phyloP scores from a whole-genome alignment of 2,329 filamentous ascomycete genomes.

The Eutypa lata region DNA sequence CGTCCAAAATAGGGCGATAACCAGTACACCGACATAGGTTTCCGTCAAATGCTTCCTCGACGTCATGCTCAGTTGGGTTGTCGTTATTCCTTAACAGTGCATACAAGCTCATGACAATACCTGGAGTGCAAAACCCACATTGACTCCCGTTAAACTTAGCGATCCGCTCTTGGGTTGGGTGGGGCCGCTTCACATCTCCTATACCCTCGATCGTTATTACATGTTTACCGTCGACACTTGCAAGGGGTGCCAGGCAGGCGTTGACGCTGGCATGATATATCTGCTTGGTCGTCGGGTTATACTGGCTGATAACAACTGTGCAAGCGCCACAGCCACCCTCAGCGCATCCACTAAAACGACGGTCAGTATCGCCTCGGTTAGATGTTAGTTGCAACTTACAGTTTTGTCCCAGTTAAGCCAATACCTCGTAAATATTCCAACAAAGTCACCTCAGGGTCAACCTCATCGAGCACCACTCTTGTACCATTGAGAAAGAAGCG shows the following conservation, averaged over 20 bases:
- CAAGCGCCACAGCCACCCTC: constrained; percentile 97
- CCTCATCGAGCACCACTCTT: constrained; percentile 76
- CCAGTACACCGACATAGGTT: constrained; percentile 95
- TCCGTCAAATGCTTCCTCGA: constrained; percentile 96
- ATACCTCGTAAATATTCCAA: constrained; percentile 91
- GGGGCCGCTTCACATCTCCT: constrained; percentile 79
- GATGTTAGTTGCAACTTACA: constrained; percentile 43
- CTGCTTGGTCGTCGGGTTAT: constrained; percentile 85
- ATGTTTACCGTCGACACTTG: constrained; percentile 94
- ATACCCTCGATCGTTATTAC: constrained; percentile 98
- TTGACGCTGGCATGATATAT: constrained; percentile 98
- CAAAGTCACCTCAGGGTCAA: constrained; percentile 88
- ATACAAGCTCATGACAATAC: constrained; percentile 97
- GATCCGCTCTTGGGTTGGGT: constrained; percentile 87
- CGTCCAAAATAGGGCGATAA: constrained; percentile 90
- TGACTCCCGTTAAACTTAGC: constrained; percentile 91
- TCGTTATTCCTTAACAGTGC: constrained; percentile 84
- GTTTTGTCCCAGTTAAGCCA: constrained; percentile 90
- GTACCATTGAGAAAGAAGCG: constrained; percentile 95
- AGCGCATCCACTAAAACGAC: constrained; percentile 66
- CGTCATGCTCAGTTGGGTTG: constrained; percentile 71
- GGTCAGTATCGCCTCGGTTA: not conserved
- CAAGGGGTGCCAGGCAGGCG: constrained; percentile 87
- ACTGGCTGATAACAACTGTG: constrained; percentile 90
- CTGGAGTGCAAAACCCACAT: constrained; percentile 92